Conservation (phyloP, 2,329 filamentous ascomycete genomes). For the Arthrobotrys pseudoclavata region DNA sequence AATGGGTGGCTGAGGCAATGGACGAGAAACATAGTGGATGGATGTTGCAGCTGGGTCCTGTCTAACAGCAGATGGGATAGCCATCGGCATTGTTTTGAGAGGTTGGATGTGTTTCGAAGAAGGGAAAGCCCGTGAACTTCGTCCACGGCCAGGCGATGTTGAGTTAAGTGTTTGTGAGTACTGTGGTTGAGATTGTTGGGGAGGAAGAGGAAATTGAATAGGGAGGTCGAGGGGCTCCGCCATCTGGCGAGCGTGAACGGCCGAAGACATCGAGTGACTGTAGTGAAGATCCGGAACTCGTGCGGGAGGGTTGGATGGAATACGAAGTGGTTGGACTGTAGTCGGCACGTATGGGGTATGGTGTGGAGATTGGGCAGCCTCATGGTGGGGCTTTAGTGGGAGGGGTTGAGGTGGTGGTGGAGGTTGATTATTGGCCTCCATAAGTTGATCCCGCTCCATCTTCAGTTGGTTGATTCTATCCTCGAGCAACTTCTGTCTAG, state of each 20-base stretch:
- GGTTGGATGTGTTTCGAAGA: slow-evolving; percentile 51
- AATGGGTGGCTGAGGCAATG: slow-evolving; percentile 47
- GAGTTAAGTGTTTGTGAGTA: slow-evolving; percentile 1
- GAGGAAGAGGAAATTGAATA: slow-evolving; percentile 53
- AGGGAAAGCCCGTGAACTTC: slow-evolving; percentile 47
- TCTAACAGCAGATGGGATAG: slow-evolving; percentile 41
- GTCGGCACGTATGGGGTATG: slow-evolving; percentile 16
- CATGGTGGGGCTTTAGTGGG: slow-evolving; percentile 39
- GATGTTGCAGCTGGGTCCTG: slow-evolving; percentile 40
- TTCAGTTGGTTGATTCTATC: slow-evolving; percentile 57
- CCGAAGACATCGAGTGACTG: slow-evolving; percentile 42
- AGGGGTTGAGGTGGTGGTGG: slow-evolving; percentile 23
- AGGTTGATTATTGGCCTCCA: slow-evolving; percentile 39
- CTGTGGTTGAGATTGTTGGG: slow-evolving; percentile 19
- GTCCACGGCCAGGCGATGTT: slow-evolving; percentile 34
- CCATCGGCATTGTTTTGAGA: slow-evolving; percentile 53
- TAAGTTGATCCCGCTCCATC: slow-evolving; percentile 50
- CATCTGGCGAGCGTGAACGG: slow-evolving; percentile 39
- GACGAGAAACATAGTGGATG: slow-evolving; percentile 47
- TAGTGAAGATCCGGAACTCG: slow-evolving; percentile 35
- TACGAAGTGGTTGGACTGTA: slow-evolving; percentile 32
- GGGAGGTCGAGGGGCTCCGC: slow-evolving; percentile 36
- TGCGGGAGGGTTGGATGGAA: slow-evolving; percentile 19
- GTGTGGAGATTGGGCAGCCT: slow-evolving; percentile 24
- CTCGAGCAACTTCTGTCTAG: slow-evolving; percentile 52